Base-by-base conservation (phyloP, 176 grass and related monocot genomes). In the Aegilops tauschii region DNA sequence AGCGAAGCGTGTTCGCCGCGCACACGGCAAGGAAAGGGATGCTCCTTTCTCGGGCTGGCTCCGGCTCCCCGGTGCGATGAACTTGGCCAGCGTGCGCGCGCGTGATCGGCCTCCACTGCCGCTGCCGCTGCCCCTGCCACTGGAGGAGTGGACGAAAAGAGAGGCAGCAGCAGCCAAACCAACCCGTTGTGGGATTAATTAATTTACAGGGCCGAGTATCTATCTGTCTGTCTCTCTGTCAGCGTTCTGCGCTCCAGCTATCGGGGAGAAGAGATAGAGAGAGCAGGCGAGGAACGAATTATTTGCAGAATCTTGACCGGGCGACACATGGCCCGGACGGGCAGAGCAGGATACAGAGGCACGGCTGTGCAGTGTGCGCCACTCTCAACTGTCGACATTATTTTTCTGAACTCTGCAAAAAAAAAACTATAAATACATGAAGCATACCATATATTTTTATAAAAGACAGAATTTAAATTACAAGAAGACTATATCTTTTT, bases 221-320 rank as follows among this genome's bases (percentile, higher is more conserved):
- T 16, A 10, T 70, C 58, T n/a, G 78, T 73, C 70, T 9, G 18
- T 20, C 32, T 34, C 32, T 5, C 2, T 13, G 28, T 50, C 71
- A 35, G 66, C 69, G 32, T 50, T 83, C 30, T 91, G 86, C 90
- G 90, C 62, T 91, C 82, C 90, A 91, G 90, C 86, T 91, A 79
- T 36, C 81, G 66, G 65, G 83, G 72, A 50, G 70, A 54, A 6
- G 29, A 17, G 14, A 10, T 0, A 54, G 29, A 17, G 14, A 10
- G 2, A 54, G n/a, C 39, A 29, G 18, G 5, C 29, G 27, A 39
- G 18, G 18, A 59, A 59, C 6, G 52, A 52, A 85, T 82, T 34
- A 67, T 89, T 77, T 77, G 70, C 70, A n/a, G 88, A 37, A 86
- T 84, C 80, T 66, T 72, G 59, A 80, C 84, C 56, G 6, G 20